Evolutionary conservation across 2,329 filamentous ascomycete genomes (phyloP).

Genomic region (Diaporthe sp.): DNA sequence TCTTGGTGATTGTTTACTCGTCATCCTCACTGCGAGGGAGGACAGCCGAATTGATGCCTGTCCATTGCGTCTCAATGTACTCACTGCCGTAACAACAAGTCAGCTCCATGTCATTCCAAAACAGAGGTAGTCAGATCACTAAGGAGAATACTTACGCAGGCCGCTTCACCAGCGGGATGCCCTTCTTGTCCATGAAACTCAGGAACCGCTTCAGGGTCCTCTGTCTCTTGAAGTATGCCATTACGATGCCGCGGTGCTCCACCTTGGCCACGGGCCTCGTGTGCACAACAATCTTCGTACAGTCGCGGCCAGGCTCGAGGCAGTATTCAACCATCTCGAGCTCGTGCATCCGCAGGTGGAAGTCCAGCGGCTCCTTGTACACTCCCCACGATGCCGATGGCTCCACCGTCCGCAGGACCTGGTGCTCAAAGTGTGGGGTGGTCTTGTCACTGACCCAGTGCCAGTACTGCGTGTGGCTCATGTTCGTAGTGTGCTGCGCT

Average conservation of each 20-base stretch:
- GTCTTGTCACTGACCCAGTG: constrained; percentile 58
- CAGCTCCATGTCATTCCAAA: neutral
- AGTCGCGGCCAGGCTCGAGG: constrained; percentile 49
- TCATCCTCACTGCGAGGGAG: constrained; percentile 40
- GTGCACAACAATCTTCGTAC: constrained; percentile 57
- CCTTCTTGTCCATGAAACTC: constrained; percentile 58
- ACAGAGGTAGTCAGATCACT: neutral
- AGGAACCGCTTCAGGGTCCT: constrained; percentile 67
- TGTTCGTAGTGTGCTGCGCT: constrained; percentile 58
- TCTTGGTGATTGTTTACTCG: constrained; percentile 9
- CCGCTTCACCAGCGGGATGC: constrained; percentile 55
- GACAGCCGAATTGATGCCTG: constrained; percentile 50
- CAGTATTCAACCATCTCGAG: constrained; percentile 59
- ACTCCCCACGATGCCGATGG: constrained; percentile 60
- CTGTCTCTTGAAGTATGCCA: constrained; percentile 65
- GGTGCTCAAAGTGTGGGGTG: constrained; percentile 61
- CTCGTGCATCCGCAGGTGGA: constrained; percentile 61
- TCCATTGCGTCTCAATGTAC: constrained; percentile 54
- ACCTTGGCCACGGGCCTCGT: constrained; percentile 49
- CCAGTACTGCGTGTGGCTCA: constrained; percentile 67
- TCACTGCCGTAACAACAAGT: constrained; percentile 44
- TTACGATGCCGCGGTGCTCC: constrained; percentile 57
- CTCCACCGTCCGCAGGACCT: constrained; percentile 61
- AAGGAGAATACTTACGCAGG: constrained; percentile 52
- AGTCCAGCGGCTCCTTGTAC: constrained; percentile 64